Percentiles rank a stretch among this genome's conserved stretches.
phyloP scores from a whole-genome alignment of 148 eudicot species.

The Vaccinium vitisidaea region DNA sequence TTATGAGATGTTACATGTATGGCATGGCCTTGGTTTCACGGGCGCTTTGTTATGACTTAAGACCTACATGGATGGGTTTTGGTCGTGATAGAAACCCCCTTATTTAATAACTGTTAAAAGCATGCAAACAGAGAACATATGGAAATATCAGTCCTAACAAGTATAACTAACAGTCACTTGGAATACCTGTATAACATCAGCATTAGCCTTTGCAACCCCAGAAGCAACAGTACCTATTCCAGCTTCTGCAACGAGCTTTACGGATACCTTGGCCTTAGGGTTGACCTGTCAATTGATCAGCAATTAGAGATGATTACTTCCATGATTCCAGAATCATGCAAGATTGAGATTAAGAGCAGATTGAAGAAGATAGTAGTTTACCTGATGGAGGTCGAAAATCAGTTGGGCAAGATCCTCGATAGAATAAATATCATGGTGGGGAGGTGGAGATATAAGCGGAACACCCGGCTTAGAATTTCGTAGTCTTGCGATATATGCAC shows the following conservation, averaged over 20 bases:
- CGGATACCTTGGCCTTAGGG: constrained; percentile 97
- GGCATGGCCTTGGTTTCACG: no score
- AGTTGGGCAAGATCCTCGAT: constrained; percentile 99
- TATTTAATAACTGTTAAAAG: background rate
- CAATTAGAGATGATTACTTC: constrained; percentile 9
- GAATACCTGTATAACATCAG: constrained; percentile 91
- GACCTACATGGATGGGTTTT: no score
- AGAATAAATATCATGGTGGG: constrained; percentile 98
- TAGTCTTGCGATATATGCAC: constrained; percentile 97
- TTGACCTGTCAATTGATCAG: constrained; percentile 61
- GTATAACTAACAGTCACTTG: background rate
- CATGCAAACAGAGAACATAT: background rate
- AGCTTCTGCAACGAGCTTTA: constrained; percentile 99
- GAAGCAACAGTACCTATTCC: constrained; percentile 99
- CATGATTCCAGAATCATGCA: constrained; percentile 2
- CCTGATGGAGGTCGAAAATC: constrained; percentile 99
- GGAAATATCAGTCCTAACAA: background rate
- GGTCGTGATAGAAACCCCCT: background rate
- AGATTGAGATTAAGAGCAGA: background rate
- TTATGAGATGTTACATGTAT: no score
- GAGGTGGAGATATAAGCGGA: constrained; percentile 99
- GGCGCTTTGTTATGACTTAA: no score
- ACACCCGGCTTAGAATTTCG: constrained; percentile 99
- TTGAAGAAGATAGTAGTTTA: constrained; percentile 17
- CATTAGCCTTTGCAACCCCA: constrained; percentile 99